Percentiles rank a stretch among this genome's conserved stretches.
phyloP scores from a whole-genome alignment of 768 basidiomycete genomes.

The Tricholoma bakamatsutake region DNA sequence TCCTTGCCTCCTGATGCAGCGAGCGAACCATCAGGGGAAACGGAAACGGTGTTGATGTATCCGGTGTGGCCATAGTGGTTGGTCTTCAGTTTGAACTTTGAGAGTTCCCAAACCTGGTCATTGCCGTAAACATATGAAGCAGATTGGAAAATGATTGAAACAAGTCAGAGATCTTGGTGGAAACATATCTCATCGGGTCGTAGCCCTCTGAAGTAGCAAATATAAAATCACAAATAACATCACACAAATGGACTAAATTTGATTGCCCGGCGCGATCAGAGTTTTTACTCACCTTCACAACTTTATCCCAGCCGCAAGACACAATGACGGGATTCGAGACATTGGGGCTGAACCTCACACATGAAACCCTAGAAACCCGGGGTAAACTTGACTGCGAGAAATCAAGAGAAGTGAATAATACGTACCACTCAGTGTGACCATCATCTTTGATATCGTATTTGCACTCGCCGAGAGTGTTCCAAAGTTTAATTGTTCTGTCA shows the following conservation, averaged over 20 bases:
- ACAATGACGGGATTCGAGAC: constrained; percentile 97
- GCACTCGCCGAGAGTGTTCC: constrained; percentile 99
- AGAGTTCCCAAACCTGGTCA: constrained; percentile 94
- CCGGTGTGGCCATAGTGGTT: constrained; percentile 99
- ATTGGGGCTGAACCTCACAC: constrained; percentile 99
- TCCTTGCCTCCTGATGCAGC: constrained; percentile 99
- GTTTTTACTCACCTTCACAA: constrained; percentile 80
- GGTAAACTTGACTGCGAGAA: constrained; percentile 1
- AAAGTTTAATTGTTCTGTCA: constrained; percentile 97
- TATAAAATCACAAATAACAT: constrained; percentile 42
- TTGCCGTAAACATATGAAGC: constrained; percentile 10
- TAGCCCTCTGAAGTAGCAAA: constrained; percentile 87
- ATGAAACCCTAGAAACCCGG: constrained; percentile 73
- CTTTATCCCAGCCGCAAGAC: constrained; percentile 99
- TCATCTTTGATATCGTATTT: constrained; percentile 99
- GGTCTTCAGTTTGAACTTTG: constrained; percentile 99
- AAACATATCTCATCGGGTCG: constrained; percentile 68
- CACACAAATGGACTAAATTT: constrained; percentile 15
- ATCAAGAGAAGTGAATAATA: constrained; percentile 15
- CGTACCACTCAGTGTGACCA: constrained; percentile 91
- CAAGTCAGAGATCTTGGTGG: constrained; percentile 75
- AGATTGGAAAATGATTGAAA: constrained; percentile 21
- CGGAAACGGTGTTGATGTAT: constrained; percentile 97
- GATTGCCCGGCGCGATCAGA: constrained; percentile 2
- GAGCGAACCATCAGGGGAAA: constrained; percentile 97